Evolutionary conservation across 176 grass and related monocot species (phyloP), one percentile per base, ranked within the genome.

Genomic region (Cenchrus purpureus): DNA sequence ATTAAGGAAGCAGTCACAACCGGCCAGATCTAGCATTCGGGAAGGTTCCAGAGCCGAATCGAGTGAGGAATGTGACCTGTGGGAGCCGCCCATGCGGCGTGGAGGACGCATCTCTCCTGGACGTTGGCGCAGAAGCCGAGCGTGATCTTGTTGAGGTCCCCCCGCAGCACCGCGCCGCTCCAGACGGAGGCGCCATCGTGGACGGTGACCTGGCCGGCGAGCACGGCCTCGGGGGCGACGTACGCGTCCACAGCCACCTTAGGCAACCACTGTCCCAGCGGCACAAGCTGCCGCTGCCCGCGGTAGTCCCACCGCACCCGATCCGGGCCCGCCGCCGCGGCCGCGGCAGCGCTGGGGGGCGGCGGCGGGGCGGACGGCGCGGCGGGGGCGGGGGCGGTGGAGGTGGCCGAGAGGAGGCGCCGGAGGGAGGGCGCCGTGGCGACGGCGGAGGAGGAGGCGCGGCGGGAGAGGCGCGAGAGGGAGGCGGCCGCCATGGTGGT

Each of bases 101-200:
- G 97, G 75, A 98, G 89, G 57, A 98, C 97, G 84, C 91, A 96
- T 9, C 94, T 90, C 86, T 98, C 97, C 93, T 98, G 97, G 40
- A 98, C 90, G 80, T 92, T 98, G 51, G 97, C 87, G 82, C 89
- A 94, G 90, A 98, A 98, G 1, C 97, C 97, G 32, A 98, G 80
- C 4, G 93, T 96, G 74, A 98, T 98, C 93, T 98, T 98, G 83
- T 98, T 96, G 52, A 98, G 97, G 65, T 96, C 97, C 3, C 97
- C 97, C 1, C 97, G 91, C 28, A 98, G 91, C 73, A 98, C 91
- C 72, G 97, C 68, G 72, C 97, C 97, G 80, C 86, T 89, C 93
- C 97, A 98, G 32, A 98, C 97, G 25, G 97, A 98, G 34, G 97
- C 93, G 65, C 91, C 90, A 79, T 98, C 97, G 65, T 87, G 72